These are phyloP conservation scores for Metarhizium album DNA, from an alignment of 2,329 filamentous ascomycete genomes.

Conservation along the genomic window DNA sequence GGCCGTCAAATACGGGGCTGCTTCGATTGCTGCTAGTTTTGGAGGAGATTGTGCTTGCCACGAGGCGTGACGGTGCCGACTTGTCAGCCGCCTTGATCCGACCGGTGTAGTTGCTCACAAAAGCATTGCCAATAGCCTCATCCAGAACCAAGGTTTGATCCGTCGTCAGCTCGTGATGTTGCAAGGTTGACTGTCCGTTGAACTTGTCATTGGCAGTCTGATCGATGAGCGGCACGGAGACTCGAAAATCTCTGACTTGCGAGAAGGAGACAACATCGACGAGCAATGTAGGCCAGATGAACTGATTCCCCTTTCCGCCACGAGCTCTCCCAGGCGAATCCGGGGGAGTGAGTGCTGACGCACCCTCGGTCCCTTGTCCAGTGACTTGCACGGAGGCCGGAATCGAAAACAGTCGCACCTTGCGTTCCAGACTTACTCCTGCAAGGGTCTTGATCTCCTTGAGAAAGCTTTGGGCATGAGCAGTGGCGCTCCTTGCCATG, in stretches of 20 bases:
- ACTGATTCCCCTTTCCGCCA: slow-evolving; percentile 13
- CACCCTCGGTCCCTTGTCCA: slow-evolving; percentile 22
- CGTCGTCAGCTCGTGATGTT: slow-evolving; percentile 55
- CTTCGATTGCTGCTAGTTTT: slow-evolving; percentile 48
- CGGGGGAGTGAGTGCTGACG: slow-evolving; percentile 27
- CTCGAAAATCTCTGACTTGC: slow-evolving; percentile 17
- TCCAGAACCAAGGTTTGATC: slow-evolving; percentile 77
- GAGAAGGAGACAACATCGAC: slow-evolving; percentile 44
- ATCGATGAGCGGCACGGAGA: slow-evolving; percentile 35
- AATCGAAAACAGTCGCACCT: slow-evolving; percentile 68
- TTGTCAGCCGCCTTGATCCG: slow-evolving; percentile 24
- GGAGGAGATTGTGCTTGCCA: slow-evolving; percentile 16
- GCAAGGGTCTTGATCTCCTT: slow-evolving; percentile 59
- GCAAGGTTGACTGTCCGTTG: slow-evolving; percentile 61
- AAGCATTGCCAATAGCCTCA: slow-evolving; percentile 54
- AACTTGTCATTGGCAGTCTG: slow-evolving; percentile 63
- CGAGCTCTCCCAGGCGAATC: slow-evolving; percentile 26
- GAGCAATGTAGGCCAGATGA: slow-evolving; percentile 31
- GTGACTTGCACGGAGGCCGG: slow-evolving; percentile 29
- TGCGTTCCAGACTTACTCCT: slow-evolving; percentile 57
- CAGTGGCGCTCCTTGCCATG: slow-evolving; percentile 60
- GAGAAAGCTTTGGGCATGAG: slow-evolving; percentile 64
- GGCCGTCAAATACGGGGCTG: slow-evolving; percentile 50
- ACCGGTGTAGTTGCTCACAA: slow-evolving; percentile 40
- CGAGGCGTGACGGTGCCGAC: slow-evolving; percentile 22